Percentiles rank a stretch among this genome's conserved stretches.
Evolutionary conservation across 371 early-diverging fungal genomes (phyloP).

Genomic region (Mucor ambiguus): DNA sequence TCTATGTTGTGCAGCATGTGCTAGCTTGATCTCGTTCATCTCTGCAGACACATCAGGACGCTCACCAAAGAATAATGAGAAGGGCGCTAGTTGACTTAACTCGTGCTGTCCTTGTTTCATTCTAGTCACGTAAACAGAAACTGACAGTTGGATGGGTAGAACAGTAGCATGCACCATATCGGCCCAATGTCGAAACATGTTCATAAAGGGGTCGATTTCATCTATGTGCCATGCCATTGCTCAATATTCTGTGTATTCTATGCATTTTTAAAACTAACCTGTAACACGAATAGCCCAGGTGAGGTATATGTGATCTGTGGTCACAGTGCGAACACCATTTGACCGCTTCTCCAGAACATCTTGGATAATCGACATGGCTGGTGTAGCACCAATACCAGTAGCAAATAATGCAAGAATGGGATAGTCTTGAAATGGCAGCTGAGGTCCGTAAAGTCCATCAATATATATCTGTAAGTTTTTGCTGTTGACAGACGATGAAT

Average conservation of each 20-base stretch:
- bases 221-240: conserved; percentile 16
- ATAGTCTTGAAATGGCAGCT: conserved; percentile 45
- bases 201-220: conserved; percentile 36
- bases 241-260: neutral
- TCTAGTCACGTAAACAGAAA: conserved; percentile 41
- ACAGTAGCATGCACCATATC: conserved; percentile 24
- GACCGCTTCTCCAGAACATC: conserved; percentile 42
- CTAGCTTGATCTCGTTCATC: conserved; percentile 30
- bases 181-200: conserved; percentile 34
- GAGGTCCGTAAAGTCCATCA: conserved; percentile 52
- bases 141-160: conserved; percentile 28
- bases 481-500: conserved; percentile 11
- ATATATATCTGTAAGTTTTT: conserved; percentile 29
- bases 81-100: conserved; percentile 14
- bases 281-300: conserved; percentile 41
- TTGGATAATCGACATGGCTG: conserved; percentile 45
- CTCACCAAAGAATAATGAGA: conserved; percentile 22
- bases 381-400: conserved; percentile 52
- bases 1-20: conserved; percentile 11
- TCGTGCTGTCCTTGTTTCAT: conserved; percentile 23
- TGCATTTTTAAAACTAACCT: conserved; percentile 18
- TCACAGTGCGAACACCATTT: conserved; percentile 38
- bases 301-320: conserved; percentile 42
- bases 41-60: conserved; percentile 29
- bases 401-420: conserved; percentile 34